Base-by-base conservation (phyloP, 768 basidiomycete genomes). In the Baorangia bicolor region DNA sequence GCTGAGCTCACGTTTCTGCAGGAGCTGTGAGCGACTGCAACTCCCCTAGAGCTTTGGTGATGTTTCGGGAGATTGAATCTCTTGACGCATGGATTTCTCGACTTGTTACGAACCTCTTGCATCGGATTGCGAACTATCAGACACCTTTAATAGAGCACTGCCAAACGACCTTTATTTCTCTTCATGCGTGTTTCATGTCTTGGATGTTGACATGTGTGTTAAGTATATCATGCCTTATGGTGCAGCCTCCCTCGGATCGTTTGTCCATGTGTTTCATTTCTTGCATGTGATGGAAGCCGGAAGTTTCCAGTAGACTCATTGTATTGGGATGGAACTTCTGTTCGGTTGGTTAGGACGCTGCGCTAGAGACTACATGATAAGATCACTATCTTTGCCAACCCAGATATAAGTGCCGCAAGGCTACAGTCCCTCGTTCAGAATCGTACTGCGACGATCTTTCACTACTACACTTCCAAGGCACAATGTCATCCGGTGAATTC, bases 21-120 rank as follows among this genome's bases (percentile, higher is more conserved):
- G 73, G 73, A 74, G 47, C 52, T 74, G 49, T 74, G 41, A 73
- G 25, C 49, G 49, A 48, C 55, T 43, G 38, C 50, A 31, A 13
- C 49, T 27, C 20, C 39, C 6, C 18, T 20, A 5, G 27, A 42
- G 14, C 38, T 42, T 39, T 48, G 35, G 41, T 35, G 42, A 46
- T 27, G 14, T 48, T 54, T 40, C 27, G 5, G 14, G 53, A 44
- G 47, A 58, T 53, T 43, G 53, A 33, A 34, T 53, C 40, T 51
- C 41, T 56, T 41, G 33, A 28, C 45, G 49, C 47, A 52, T 56
- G 39, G 43, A 52, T 53, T 56, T 54, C 25, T 46, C 23, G 35
- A n/a, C 28, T 33, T 50, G 18, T 35, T 18, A 46, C 40, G 35
- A 33, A 4, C 28, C 12, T 37, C 47, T 53, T 59, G 56, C 59